Percentiles rank a stretch among this genome's conserved stretches.
These are phyloP conservation scores for Nemania sp. DNA, from an alignment of 2,329 filamentous ascomycete genomes.

Conservation along the genomic window DNA sequence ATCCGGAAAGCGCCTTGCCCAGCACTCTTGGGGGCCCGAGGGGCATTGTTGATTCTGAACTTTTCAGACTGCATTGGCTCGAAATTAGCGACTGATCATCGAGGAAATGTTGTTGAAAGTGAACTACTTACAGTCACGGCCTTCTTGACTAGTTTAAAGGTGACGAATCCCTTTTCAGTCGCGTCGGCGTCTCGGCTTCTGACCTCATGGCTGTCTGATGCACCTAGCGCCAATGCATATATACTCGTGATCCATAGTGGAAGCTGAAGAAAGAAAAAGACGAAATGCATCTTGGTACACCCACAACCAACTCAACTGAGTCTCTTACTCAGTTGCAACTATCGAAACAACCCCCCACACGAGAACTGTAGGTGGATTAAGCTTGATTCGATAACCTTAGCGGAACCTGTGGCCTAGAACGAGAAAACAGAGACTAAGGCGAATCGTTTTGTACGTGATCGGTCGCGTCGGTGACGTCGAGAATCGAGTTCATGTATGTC, in stretches of 20 bases:
- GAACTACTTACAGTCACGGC: constrained; percentile 39
- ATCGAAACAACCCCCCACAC: constrained; percentile 12
- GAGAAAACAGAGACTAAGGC: constrained; percentile 12
- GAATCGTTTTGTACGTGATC: constrained; percentile 13
- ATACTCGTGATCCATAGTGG: constrained; percentile 51
- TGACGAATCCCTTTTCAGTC: constrained; percentile 38
- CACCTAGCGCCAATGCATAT: constrained; percentile 52
- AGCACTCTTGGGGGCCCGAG: constrained; percentile 44
- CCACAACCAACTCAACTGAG: constrained; percentile 17
- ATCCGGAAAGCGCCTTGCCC: constrained; percentile 35
- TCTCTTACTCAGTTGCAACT: constrained; percentile 17
- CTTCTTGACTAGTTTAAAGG: constrained; percentile 48
- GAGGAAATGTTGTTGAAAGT: neutral
- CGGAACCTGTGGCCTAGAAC: constrained; percentile 9
- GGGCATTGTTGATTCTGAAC: constrained; percentile 42
- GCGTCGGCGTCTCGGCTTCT: constrained; percentile 18
- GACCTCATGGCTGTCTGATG: constrained; percentile 12
- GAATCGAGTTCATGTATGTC: constrained; percentile 14
- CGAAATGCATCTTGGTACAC: constrained; percentile 35
- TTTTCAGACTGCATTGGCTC: constrained; percentile 37
- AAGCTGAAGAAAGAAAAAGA: constrained; percentile 47
- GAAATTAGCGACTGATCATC: constrained; percentile 21
- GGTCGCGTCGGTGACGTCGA: constrained; percentile 20
- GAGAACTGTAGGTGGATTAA: neutral
- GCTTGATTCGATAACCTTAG: constrained; percentile 3